Base-by-base conservation (phyloP, 2,329 filamentous ascomycete species). In the Ceratocystis ficicola region DNA sequence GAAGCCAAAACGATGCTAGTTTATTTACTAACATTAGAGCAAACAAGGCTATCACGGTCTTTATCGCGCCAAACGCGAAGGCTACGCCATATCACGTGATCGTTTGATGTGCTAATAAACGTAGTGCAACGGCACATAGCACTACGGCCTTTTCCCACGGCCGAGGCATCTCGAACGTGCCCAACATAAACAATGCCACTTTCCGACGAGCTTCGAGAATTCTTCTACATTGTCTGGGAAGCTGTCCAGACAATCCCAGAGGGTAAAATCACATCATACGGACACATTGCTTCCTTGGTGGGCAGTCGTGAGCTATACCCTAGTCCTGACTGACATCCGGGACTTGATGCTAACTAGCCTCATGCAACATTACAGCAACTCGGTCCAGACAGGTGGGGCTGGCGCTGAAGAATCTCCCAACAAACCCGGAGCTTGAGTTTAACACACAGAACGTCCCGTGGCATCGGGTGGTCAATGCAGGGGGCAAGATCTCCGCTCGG, bases 391-490 rank as follows among this genome's bases (percentile, higher is more conserved):
- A 97, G 76, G 92, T 97, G 5, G 93, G 93, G 64, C 81, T 94
- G 60, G 95, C 89, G 74, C 82, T 97, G 30, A 96, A 96, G 74
- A 87, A 96, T 73, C 84, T 97, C 12, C 83, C 91, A 1, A 72
- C 76, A 5, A 79, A 83, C 66, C 71, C 77, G 0, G 74, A 77
- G 0, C 69, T 73, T 65, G 79, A 75, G 66, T 95, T 87, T 76
- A 87, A 96, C 74, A 79, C 82, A 67, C 79, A 78, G 28, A 96
- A 87, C 69, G 93, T 97, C 2, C 93, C 93, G 0, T 97, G 93
- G 93, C 93, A 97, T 78, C 81, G 94, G 67, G 89, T 97, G 68
- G 88, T 97, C 73, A 96, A 93, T 74, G 78, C 89, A 15, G 93
- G 89, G 75, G 92, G 93, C 25, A 79, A 84, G 67, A 95, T 97